Evolutionary conservation across 2,329 filamentous ascomycete genomes (phyloP), one percentile per base, ranked within the genome.

Genomic region (Trichoderma sp.): DNA sequence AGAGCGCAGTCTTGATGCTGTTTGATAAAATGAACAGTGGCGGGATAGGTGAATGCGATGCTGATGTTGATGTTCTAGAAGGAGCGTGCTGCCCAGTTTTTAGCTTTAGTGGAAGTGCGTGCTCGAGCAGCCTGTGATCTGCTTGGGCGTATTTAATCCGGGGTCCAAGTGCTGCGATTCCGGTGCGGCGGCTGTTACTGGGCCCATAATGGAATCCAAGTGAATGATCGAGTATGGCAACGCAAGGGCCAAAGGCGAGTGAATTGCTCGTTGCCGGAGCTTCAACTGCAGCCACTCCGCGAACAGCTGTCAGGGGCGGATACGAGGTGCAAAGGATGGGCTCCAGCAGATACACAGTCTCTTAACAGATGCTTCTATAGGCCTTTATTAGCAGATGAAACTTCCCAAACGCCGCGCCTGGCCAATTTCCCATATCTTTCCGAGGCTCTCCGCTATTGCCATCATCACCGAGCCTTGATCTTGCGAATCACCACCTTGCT

Each of bases 401-500:
- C 10, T 27, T 53, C 29, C 24, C 47, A 43, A 27, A 21, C 33
- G 37, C n/a, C 35, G 40, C 62, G 24, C 55, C 31, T 5, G 24
- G 21, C 35, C 49, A 3, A 2, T n/a, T 58, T 40, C 19, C 37
- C 58, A 47, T 27, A 29, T 49, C 24, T 55, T 19, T 60, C 40
- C 57, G 16, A 49, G 40, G 57, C 40, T 33, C 49, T 43, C 24
- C 61, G 11, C n/a, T 49, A 35, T 31, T 56, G n/a, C 77, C 74
- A 82, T 73, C 53, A 29, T 77, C 74, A 82, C 73, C 79, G 80
- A 58, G 78, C 80, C 75, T 81, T 84, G 21, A 85, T 79, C 75
- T 81, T 86, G 67, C 92, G 87, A 76, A 98, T 95, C n/a, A 94
- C 83, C 37, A 97, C 90, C 75, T 83, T 91, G 55, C 86, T 84